Percentiles rank a stretch among this genome's conserved stretches.
These are phyloP conservation scores for Nemania diffusa DNA, from an alignment of 2,329 filamentous ascomycete species.

Conservation along the genomic window DNA sequence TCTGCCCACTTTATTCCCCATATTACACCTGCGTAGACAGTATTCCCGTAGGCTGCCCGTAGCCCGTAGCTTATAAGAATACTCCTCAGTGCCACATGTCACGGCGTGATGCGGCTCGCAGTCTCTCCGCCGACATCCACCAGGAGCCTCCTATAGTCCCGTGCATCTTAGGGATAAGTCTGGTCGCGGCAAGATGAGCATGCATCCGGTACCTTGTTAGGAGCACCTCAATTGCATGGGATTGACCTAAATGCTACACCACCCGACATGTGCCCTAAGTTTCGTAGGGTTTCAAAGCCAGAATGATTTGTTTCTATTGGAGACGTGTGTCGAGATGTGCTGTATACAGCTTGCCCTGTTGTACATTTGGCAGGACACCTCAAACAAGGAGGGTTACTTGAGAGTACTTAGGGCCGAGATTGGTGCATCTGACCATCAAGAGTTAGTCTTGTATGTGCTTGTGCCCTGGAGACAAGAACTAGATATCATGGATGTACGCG, in stretches of 20 bases:
- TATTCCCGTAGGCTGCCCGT: too few species aligned
- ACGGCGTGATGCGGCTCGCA: slow-evolving; percentile 34
- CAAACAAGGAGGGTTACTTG: background rate
- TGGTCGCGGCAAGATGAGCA: slow-evolving; percentile 22
- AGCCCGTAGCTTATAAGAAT: slow-evolving; percentile 13
- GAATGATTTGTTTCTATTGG: slow-evolving; percentile 2
- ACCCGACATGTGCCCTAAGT: background rate
- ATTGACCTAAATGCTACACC: slow-evolving; percentile 26
- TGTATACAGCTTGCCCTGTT: background rate
- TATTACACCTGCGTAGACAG: background rate
- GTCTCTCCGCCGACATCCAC: slow-evolving; percentile 31
- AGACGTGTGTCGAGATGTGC: background rate
- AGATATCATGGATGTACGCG: background rate
- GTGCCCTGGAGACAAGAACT: background rate
- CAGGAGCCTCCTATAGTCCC: slow-evolving; percentile 21
- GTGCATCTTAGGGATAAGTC: slow-evolving; percentile 25
- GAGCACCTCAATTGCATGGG: slow-evolving; percentile 20
- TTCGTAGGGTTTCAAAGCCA: slow-evolving; percentile 5
- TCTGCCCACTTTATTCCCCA: slow-evolving; percentile 13
- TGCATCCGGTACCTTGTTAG: slow-evolving; percentile 34
- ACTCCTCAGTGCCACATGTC: slow-evolving; percentile 29
- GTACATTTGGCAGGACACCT: background rate
- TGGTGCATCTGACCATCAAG: slow-evolving; percentile 5
- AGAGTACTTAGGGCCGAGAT: background rate
- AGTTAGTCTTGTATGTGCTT: background rate